Percentiles rank a stretch among this genome's conserved stretches.
Evolutionary conservation across 208 protist genomes (phyloP).

Genomic region (Herpetomonas tarakana): DNA sequence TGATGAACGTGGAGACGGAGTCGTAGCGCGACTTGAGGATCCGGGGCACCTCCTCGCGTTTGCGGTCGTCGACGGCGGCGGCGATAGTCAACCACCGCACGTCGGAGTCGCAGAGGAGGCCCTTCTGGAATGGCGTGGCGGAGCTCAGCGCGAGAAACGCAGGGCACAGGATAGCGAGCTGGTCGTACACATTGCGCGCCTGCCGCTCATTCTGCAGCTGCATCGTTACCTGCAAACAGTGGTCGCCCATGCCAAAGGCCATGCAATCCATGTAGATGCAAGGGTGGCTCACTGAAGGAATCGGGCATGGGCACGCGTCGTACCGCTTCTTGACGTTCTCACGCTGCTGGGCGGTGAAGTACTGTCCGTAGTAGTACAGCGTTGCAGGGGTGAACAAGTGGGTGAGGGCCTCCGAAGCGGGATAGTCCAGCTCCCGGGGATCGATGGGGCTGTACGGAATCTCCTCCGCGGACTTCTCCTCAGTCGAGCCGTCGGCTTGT

Average conservation of each 20-base stretch:
- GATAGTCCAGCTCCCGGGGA: constrained; percentile 32
- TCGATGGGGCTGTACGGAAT: constrained; percentile 27
- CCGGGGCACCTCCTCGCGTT: constrained; percentile 78
- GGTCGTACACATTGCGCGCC: constrained; percentile 97
- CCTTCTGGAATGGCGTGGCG: constrained; percentile 95
- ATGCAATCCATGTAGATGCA: constrained; percentile 99
- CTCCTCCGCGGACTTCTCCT: not conserved
- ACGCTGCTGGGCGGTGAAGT: constrained; percentile 65
- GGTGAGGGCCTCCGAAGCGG: constrained; percentile 46
- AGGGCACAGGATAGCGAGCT: constrained; percentile 94
- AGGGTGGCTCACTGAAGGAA: constrained; percentile 82
- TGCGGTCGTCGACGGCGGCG: constrained; percentile 96
- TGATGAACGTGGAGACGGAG: constrained; percentile 94
- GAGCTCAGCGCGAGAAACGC: constrained; percentile 97
- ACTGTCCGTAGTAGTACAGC: constrained; percentile 91
- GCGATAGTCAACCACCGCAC: constrained; percentile 96
- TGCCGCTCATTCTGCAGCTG: constrained; percentile 92
- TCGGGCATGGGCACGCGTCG: constrained; percentile 75
- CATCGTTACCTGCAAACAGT: constrained; percentile 98
- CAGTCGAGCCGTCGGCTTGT: too few relatives aligned
- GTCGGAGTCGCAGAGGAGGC: constrained; percentile 95
- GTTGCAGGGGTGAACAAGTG: constrained; percentile 84
- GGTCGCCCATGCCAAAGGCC: constrained; percentile 99
- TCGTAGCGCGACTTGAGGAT: constrained; percentile 98
- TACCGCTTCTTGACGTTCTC: constrained; percentile 77